Conservation (phyloP, 345 rosid species). For the Ceriops tagal region DNA sequence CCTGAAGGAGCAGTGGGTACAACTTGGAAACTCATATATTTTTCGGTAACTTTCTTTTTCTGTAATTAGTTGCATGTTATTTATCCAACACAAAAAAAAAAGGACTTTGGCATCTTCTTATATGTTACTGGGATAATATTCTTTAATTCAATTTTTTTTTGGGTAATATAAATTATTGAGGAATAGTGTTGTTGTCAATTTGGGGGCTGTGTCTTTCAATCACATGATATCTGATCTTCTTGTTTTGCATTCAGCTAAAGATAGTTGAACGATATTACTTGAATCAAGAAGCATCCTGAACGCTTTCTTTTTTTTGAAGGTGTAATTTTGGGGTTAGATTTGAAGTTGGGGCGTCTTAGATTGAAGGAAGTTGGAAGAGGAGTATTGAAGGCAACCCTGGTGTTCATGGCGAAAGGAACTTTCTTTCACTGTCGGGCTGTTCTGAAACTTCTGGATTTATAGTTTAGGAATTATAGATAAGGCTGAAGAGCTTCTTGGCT, state of each 20-base stretch:
- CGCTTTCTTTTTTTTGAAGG: conserved; percentile 14
- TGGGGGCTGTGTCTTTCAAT: conserved; percentile 11
- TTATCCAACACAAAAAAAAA: neutral
- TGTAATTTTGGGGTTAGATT: conserved; percentile 1
- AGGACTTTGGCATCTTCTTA: neutral
- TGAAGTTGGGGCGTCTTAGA: conserved; percentile 24
- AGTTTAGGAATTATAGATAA: neutral
- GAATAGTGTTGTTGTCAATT: conserved; percentile 17
- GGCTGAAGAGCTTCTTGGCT: neutral
- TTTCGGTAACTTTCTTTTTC: neutral
- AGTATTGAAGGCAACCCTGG: neutral
- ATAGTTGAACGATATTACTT: neutral
- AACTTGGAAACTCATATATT: neutral
- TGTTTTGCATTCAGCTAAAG: neutral
- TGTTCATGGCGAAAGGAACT: too few species aligned
- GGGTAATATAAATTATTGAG: conserved; percentile 21
- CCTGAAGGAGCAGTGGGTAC: conserved; percentile 3
- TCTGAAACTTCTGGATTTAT: neutral
- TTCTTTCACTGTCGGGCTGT: neutral
- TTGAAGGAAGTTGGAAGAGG: neutral
- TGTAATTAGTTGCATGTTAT: neutral
- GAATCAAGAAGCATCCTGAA: neutral
- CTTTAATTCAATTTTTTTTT: conserved; percentile 4
- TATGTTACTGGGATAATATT: conserved; percentile 19
- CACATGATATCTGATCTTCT: conserved; percentile 19